Evolutionary conservation across 306 rosid genomes (phyloP).

Genomic region (Ormosia semicastrata): DNA sequence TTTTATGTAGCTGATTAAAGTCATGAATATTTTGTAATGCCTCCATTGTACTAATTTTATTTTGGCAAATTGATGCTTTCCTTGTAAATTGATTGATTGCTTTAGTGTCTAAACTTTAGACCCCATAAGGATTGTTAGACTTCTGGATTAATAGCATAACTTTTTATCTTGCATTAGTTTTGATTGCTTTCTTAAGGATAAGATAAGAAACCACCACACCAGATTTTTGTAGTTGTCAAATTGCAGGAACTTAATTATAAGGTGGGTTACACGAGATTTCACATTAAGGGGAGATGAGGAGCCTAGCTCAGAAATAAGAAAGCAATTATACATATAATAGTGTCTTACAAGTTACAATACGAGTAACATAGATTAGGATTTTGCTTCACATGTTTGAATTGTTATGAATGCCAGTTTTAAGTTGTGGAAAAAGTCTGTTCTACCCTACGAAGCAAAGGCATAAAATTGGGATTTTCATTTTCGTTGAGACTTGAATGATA

Average conservation of each 20-base stretch:
- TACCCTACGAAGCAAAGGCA: no score
- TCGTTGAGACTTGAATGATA: no score
- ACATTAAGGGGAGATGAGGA: background rate
- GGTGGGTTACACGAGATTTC: background rate
- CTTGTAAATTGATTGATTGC: background rate
- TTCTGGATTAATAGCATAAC: background rate
- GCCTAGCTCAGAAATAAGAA: no score
- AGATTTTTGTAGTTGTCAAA: background rate
- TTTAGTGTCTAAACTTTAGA: background rate
- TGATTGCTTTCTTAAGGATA: background rate
- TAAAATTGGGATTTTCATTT: no score
- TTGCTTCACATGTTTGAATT: no score
- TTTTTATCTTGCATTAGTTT: background rate
- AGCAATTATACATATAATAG: no score
- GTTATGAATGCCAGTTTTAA: no score
- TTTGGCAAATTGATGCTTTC: background rate
- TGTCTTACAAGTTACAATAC: no score
- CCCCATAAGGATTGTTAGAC: background rate
- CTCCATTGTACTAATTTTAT: background rate
- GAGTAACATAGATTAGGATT: no score
- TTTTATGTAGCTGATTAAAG: slow-evolving; percentile 12
- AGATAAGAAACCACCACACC: background rate
- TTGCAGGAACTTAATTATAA: background rate
- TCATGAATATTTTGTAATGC: background rate
- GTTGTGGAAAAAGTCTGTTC: no score